phyloP scores from a whole-genome alignment of 805 yeast species.

The Candida parachauliodes region DNA sequence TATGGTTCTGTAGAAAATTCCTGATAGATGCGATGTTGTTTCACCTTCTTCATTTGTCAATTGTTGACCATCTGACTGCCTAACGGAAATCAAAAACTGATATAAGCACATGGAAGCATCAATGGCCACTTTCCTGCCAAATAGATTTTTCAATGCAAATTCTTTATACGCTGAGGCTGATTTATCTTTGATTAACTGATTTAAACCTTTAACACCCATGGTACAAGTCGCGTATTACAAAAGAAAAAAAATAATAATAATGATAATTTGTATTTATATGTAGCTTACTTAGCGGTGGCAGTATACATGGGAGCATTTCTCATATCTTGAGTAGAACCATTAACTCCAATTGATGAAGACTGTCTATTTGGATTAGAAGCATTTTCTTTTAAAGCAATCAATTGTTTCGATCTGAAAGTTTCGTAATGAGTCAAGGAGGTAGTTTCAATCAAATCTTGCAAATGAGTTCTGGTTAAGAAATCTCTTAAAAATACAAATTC shows the following conservation, averaged over 20 bases:
- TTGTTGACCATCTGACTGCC: constrained; percentile 96
- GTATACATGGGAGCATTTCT: constrained; percentile 6
- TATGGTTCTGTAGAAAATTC: constrained; percentile 91
- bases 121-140: constrained; percentile 96
- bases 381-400: constrained; percentile 89
- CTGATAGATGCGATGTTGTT: constrained; percentile 90
- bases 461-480: constrained; percentile 90
- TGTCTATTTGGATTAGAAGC: constrained; percentile 50
- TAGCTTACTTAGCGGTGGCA: no score
- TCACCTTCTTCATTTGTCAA: constrained; percentile 86
- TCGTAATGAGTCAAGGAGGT: constrained; percentile 88
- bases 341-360: constrained; percentile 6
- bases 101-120: constrained; percentile 96
- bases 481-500: constrained; percentile 93
- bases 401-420: constrained; percentile 87
- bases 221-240: constrained; percentile 1
- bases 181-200: constrained; percentile 81
- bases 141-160: constrained; percentile 77
- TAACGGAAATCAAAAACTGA: constrained; percentile 92
- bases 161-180: constrained; percentile 79
- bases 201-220: constrained; percentile 56
- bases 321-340: not conserved
- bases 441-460: constrained; percentile 93
- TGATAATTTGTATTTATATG: no score
- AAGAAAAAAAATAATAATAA: not conserved